A percentile compares a stretch with the other conserved stretches of the same genome.
These are phyloP conservation scores for Neonectria neomacrospora DNA, from an alignment of 2,329 filamentous ascomycete genomes.

Conservation along the genomic window DNA sequence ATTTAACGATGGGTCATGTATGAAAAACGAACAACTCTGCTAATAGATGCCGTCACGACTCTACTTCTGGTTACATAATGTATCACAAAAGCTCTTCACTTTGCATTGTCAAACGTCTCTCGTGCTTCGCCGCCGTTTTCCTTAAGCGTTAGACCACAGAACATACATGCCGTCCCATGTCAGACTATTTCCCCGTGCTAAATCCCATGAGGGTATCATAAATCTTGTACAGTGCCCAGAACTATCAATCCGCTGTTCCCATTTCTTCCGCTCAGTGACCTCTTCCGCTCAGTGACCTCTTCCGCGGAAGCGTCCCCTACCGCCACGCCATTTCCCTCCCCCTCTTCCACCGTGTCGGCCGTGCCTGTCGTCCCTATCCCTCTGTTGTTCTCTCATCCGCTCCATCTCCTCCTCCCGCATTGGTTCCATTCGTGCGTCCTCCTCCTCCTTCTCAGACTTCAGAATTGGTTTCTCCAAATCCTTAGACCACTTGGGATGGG, in stretches of 20 bases:
- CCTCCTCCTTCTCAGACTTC: constrained; percentile 72
- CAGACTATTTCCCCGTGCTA: constrained; percentile 10
- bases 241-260: constrained; percentile 1
- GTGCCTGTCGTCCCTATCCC: constrained; percentile 48
- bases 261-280: constrained; percentile 41
- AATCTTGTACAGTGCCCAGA: constrained; percentile 12
- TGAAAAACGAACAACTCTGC: constrained; percentile 38
- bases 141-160: background rate
- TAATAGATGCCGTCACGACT: constrained; percentile 49
- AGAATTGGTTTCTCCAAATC: constrained; percentile 80
- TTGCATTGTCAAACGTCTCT: background rate
- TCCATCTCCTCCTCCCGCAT: constrained; percentile 53
- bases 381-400: constrained; percentile 49
- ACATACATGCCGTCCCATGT: constrained; percentile 11
- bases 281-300: constrained; percentile 40
- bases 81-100: constrained; percentile 25
- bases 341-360: constrained; percentile 50
- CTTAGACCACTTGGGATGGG: constrained; percentile 84
- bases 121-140: background rate
- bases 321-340: constrained; percentile 53
- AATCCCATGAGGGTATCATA: constrained; percentile 27
- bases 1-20: constrained; percentile 42
- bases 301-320: constrained; percentile 49
- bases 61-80: constrained; percentile 35
- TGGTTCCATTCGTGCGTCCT: constrained; percentile 49